Base-by-base conservation (phyloP, 2,329 filamentous ascomycete species). In the Byssothecium circinans region DNA sequence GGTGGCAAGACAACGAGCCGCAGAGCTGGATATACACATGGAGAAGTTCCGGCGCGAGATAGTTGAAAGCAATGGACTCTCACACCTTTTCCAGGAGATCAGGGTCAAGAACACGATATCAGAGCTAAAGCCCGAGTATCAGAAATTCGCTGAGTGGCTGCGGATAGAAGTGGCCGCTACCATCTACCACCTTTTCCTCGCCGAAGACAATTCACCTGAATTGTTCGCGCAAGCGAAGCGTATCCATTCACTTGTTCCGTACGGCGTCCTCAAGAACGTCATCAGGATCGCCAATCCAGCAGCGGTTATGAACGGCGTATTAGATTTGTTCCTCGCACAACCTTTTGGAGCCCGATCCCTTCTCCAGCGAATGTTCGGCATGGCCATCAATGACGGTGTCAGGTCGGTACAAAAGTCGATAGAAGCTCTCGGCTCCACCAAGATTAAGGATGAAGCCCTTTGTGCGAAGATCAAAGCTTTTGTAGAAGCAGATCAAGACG, bases 91-190 rank as follows among this genome's bases (percentile, higher is more conserved):
- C 72, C 81, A 87, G 48, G 94, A 97, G 68, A 95, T 99, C 70
- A 88, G 88, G 62, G 86, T 91, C 46, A 97, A 97, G 75, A 80
- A 89, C 50, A 90, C 82, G 3, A 92, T 99, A 43, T 81, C 84
- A 54, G 90, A 96, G 58, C 80, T 99, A 43, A 95, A 89, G 64
- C 86, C 95, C 10, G 91, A 97, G 69, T 97, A 97, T 70, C 89
- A 94, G 65, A 99, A 97, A 69, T 97, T 99, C 67, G 92, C 92
- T 15, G 94, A 99, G 71, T 99, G 94, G 94, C 77, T 97, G 41
- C 86, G 94, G 32, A 99, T 99, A 64, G 94, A 99, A 74, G 86
- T 99, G 40, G 94, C 94, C 19, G 94, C 94, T 33, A 96, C 94
- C 18, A 84, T 97, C 49, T 99, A 99, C 67, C 94, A 99, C 70